Base-by-base conservation (phyloP, 306 rosid genomes). In the Glycine tomentella region DNA sequence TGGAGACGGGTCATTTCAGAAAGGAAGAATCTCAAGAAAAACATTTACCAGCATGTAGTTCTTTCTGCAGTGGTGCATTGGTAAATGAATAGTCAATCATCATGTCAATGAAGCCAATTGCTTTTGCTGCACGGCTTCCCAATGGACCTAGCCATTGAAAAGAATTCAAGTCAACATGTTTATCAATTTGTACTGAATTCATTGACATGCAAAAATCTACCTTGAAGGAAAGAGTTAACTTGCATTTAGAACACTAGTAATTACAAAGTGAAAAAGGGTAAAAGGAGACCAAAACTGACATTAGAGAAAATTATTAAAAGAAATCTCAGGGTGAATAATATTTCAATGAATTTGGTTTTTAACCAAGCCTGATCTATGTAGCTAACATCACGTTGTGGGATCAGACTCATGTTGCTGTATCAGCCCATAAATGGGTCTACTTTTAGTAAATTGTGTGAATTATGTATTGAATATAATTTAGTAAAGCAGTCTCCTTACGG, bases 91-190 rank as follows among this genome's bases (percentile, higher is more conserved):
- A 92, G 80, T 94, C 92, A 16, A 94, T 94, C 97, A 94, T 94
- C 95, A 83, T 94, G 61, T 92, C 98, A n/a, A 94, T 94, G 82
- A 94, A 94, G 14, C 98, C 97, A 9, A 94, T 92, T 20, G 98
- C 97, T 87, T 94, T 94, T 6, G 98, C 98, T 5, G 97, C 98
- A 59, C 98, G 98, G 88, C 97, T 94, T 86, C 97, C 81, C 6
- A 94, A 86, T 16, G 98, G 98, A 86, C 98, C 98, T 94, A 82
- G 31, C 20, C 71, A 66, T 62, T 42, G 38, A 16, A 33, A 50
- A 67, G 45, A 36, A 42, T 67, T 63, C 6, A 50, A 8, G 20
- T 71, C 20, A 57, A 34, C 46, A 45, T 51, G 76, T 15, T 61
- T 17, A 69, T 57, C 68, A 70, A 71, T 13, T 74, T 66, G 6